Evolutionary conservation across 306 rosid genomes (phyloP).

Genomic region (Canavalia gladiata): DNA sequence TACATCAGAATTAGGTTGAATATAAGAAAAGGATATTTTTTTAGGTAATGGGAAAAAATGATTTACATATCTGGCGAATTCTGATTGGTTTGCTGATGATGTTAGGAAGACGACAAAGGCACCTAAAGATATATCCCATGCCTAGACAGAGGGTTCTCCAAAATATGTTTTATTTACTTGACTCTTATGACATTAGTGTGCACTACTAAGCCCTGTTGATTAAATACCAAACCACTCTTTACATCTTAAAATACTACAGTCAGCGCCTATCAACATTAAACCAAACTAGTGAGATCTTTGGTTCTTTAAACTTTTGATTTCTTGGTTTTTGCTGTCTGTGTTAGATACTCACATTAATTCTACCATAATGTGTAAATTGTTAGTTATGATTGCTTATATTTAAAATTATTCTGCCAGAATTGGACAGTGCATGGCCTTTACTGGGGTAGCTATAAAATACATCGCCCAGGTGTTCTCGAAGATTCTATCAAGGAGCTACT

Average conservation of each 20-base stretch:
- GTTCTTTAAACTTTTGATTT: constrained; percentile 13
- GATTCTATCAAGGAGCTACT: constrained; percentile 82
- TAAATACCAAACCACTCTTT: too few relatives aligned
- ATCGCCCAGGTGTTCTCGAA: constrained; percentile 78
- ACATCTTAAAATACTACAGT: too few relatives aligned
- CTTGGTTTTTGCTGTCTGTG: constrained; percentile 13
- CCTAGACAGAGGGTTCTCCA: background rate
- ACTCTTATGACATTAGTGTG: too few relatives aligned
- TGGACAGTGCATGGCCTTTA: constrained; percentile 99
- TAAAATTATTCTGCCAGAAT: constrained; percentile 66
- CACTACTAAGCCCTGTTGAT: too few relatives aligned
- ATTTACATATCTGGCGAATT: background rate
- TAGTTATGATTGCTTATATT: constrained; percentile 27
- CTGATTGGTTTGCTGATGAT: background rate
- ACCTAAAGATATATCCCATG: background rate
- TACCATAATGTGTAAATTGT: background rate
- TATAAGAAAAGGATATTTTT: background rate
- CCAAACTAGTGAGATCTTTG: too few relatives aligned
- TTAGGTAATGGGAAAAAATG: constrained; percentile 12
- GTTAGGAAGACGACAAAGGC: constrained; percentile 1
- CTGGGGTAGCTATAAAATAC: constrained; percentile 92
- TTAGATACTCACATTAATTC: constrained; percentile 5
- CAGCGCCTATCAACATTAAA: too few relatives aligned
- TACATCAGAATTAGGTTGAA: background rate
- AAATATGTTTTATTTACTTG: background rate